phyloP scores from a whole-genome alignment of 2,329 filamentous ascomycete genomes.

The Sclerotinia glacialis region DNA sequence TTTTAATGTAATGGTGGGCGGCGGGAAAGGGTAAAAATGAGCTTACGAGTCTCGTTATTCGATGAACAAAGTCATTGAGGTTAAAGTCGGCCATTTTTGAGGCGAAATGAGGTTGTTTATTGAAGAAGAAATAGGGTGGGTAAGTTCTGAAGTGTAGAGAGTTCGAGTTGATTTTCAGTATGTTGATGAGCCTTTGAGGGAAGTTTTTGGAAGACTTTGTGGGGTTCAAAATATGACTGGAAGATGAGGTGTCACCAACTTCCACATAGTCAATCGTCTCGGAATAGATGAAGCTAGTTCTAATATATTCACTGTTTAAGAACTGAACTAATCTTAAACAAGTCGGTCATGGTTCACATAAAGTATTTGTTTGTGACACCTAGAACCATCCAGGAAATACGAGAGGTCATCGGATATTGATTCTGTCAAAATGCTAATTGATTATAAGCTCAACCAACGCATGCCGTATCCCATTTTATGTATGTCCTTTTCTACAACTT shows the following conservation, averaged over 20 bases:
- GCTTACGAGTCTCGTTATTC: neutral
- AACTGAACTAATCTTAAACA: too few relatives aligned
- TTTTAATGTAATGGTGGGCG: fast-evolving
- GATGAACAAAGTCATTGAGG: neutral
- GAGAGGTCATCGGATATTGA: neutral
- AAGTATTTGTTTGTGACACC: neutral
- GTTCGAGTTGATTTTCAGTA: neutral
- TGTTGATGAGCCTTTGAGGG: neutral
- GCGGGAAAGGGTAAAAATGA: neutral
- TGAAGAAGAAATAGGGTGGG: too few relatives aligned
- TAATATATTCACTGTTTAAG: neutral
- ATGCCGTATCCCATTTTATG: neutral
- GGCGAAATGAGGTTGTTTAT: neutral
- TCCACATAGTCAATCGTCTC: neutral
- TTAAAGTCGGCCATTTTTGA: neutral
- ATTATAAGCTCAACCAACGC: neutral
- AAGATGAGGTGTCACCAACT: neutral
- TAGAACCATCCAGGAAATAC: too few relatives aligned
- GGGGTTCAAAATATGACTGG: neutral
- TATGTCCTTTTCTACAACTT: too few relatives aligned
- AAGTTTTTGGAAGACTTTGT: neutral
- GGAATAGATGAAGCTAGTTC: neutral
- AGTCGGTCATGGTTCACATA: neutral
- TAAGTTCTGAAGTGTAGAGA: too few relatives aligned
- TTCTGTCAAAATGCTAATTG: neutral